These are phyloP conservation scores for Leptographium radiaticola DNA, from an alignment of 2,329 filamentous ascomycete species.

Conservation along the genomic window DNA sequence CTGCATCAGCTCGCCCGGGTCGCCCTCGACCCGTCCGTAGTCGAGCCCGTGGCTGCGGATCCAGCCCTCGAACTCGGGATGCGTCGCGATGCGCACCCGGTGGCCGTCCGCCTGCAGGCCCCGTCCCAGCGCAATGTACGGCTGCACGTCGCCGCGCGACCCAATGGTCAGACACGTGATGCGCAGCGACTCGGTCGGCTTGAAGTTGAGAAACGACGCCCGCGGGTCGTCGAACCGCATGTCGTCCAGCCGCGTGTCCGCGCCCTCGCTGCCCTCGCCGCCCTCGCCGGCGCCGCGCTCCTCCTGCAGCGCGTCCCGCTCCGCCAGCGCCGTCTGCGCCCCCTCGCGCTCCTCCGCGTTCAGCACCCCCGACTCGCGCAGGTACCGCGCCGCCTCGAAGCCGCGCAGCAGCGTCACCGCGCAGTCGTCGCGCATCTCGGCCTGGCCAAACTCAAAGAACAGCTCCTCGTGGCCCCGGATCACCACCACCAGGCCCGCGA, in stretches of 20 bases:
- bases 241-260: conserved; percentile 43
- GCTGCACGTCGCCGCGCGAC: conserved; percentile 89
- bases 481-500: conserved; percentile 80
- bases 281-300: conserved; percentile 39
- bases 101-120: conserved; percentile 81
- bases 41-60: conserved; percentile 88
- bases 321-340: conserved; percentile 62
- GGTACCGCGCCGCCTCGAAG: conserved; percentile 57
- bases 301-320: conserved; percentile 68
- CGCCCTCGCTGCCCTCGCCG: neutral
- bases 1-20: conserved; percentile 88
- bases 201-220: conserved; percentile 83
- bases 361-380: conserved; percentile 56
- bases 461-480: conserved; percentile 90
- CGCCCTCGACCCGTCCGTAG: conserved; percentile 76
- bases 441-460: conserved; percentile 81
- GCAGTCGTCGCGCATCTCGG: conserved; percentile 77
- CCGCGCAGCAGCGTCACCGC: conserved; percentile 66
- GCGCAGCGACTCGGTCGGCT: conserved; percentile 62
- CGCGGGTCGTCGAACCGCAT: conserved; percentile 83
- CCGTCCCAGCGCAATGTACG: conserved; percentile 93
- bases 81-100: conserved; percentile 75
- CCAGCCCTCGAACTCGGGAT: conserved; percentile 81
- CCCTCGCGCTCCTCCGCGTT: conserved; percentile 56
- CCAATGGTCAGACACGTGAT: conserved; percentile 95